Base-by-base conservation (phyloP, 208 protist genomes). In the Entamoeba invadens region DNA sequence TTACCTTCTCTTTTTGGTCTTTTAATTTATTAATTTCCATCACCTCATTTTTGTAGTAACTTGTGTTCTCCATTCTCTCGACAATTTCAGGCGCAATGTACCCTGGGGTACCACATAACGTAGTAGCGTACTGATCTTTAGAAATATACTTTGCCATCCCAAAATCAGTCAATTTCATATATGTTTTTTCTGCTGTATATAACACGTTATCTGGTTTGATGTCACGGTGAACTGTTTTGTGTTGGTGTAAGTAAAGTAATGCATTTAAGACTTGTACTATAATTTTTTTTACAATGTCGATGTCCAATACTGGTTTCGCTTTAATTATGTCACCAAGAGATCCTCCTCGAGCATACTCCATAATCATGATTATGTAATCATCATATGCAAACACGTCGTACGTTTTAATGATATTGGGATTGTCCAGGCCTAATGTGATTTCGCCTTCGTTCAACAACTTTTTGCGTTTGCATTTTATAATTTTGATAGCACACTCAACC, bases 11-110 rank as follows among this genome's bases (percentile, higher is more conserved):
- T 57, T 57, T 57, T 18, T 57, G 8, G 8, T 57, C 47, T 57
- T 57, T 57, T 25, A 8, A 25, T 57, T 57, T 18, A 25, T 57
- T 8, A 25, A 57, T 38, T n/a, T 77, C 57, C 57, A 77, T 31
- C 21, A 38, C 4, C n/a, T 77, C 92, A 95, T 94, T 93, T 57
- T 57, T 57, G 94, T 87, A 92, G 18, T 0, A 8, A 46, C 46
- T 77, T 18, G 45, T 45, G 42, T 8, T 45, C 18, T 57, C 18
- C 18, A 5, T 38, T 77, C 16, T 77, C 35, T n/a, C 4, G 2
- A 93, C 16, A 6, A 45, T 92, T 94, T 96, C 95, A 3, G 95
- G 95, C 31, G 95, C 96, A 25, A 96, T 94, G 77, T 96, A 96
- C 5, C 44, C 91, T 6, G 95, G 95, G 42, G 95, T 96, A 5